Evolutionary conservation across 2,329 filamentous ascomycete genomes (phyloP).

Genomic region (Colletotrichum sp.): DNA sequence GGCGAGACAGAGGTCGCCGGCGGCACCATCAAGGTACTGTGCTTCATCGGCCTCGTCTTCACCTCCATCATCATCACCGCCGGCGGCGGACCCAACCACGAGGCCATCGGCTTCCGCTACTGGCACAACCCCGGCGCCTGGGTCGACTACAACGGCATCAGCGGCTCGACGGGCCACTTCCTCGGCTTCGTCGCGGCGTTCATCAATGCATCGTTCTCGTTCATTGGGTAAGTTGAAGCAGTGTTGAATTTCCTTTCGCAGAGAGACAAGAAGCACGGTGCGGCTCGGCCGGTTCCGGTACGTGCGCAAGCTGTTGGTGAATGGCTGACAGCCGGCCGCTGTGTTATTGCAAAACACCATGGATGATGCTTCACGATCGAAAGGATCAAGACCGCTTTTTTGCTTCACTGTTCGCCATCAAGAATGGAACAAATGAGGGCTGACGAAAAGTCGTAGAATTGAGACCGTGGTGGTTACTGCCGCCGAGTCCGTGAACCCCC

Average conservation of each 20-base stretch:
- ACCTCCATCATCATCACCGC: conserved; percentile 47
- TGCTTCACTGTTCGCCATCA: neutral
- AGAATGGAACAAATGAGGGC: neutral
- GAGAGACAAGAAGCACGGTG: neutral
- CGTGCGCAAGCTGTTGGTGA: neutral
- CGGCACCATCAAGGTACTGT: conserved; percentile 49
- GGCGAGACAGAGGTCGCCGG: conserved; percentile 50
- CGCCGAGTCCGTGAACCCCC: conserved; percentile 47
- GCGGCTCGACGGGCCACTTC: conserved; percentile 54
- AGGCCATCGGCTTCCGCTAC: conserved; percentile 47
- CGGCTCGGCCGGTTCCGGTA: too few species aligned
- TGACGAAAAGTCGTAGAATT: conserved; percentile 28
- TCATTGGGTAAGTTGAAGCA: conserved; percentile 5
- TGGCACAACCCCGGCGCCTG: conserved; percentile 49
- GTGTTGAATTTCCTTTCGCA: neutral
- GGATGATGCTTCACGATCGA: neutral
- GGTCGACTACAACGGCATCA: conserved; percentile 54
- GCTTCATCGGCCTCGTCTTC: conserved; percentile 58
- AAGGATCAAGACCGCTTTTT: neutral
- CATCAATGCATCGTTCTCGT: conserved; percentile 47
- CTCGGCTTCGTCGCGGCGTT: conserved; percentile 62
- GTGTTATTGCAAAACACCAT: neutral
- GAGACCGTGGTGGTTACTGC: conserved; percentile 48
- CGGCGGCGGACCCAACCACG: conserved; percentile 53
- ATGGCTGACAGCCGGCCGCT: neutral